Base-by-base conservation (phyloP, 2,329 filamentous ascomycete species). In the Amphichorda felina region DNA sequence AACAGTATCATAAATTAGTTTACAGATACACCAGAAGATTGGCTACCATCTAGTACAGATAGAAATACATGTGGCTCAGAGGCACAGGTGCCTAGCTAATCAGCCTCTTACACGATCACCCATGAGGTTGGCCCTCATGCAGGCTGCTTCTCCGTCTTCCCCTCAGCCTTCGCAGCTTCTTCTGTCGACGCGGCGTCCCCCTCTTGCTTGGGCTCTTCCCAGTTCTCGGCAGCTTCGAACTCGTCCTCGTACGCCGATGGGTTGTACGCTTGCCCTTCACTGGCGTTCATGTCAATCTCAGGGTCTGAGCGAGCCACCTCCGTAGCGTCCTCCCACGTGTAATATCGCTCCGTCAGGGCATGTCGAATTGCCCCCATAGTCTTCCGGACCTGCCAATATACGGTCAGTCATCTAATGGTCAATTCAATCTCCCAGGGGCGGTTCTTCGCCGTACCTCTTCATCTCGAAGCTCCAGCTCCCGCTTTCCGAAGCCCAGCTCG, bases 331-430 rank as follows among this genome's bases (percentile, higher is more conserved):
- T 84, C 71, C 82, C 86, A 96, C 8, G 83, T 73, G 60, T 94
- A 89, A 63, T 76, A 91, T 49, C 89, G 73, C 61, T 95, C 88
- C 25, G 84, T 89, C 50, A 96, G 64, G 34, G 79, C 73, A 45
- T 91, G 82, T 63, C 85, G 86, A 58, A 96, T 94, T 31, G 71
- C 68, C 50, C 75, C 73, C 73, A 89, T 85, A 17, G 89, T 95
- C 54, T 66, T 64, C 47, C 69, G 69, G 40, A 94, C 72, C 85
- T 94, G 17, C 17, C 8, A 35, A 31, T 16, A 15, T 30, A 26
- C 6, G 13, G 10, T 24, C n/a, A n/a, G n/a, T n/a, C n/a, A n/a
- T n/a, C 19, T 16, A 11, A 15, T 5, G 22, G 19, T 2, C 22
- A 25, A 9, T 18, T 32, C 17, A 7, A 9, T 32, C 30, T 15